Conservation (phyloP, 768 basidiomycete species). For the Mycena latifolia region DNA sequence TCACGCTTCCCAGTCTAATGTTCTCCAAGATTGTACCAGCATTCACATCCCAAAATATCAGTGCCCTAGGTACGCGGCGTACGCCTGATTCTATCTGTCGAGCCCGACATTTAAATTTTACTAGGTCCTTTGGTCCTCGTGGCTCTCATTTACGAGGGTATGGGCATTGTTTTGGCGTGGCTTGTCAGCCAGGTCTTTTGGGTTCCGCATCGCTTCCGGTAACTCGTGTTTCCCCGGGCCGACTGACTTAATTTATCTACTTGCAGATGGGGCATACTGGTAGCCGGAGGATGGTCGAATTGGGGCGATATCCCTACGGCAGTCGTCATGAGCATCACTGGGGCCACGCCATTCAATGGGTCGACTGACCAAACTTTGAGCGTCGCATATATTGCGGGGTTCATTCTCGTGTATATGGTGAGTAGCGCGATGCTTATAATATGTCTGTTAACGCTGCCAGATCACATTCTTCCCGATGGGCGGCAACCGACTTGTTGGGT, state of each 20-base stretch:
- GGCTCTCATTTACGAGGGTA: conserved; percentile 66
- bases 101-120: background rate
- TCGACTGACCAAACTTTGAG: conserved; percentile 70
- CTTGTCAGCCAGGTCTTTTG: conserved; percentile 72
- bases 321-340: conserved; percentile 73
- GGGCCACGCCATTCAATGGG: conserved; percentile 70
- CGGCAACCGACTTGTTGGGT: conserved; percentile 63
- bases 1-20: conserved; percentile 60
- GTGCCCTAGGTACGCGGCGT: conserved; percentile 48
- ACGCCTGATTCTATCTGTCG: conserved; percentile 1
- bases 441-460: conserved; percentile 45
- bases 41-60: conserved; percentile 58
- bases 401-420: conserved; percentile 72
- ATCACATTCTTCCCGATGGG: conserved; percentile 77
- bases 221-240: conserved; percentile 37
- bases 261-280: conserved; percentile 64
- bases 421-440: conserved; percentile 31
- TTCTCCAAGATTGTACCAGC: conserved; percentile 66
- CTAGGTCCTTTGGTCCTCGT: conserved; percentile 74
- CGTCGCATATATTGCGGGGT: conserved; percentile 75
- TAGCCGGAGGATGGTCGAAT: conserved; percentile 79
- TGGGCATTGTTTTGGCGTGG: conserved; percentile 69
- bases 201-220: conserved; percentile 83
- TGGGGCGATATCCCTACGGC: conserved; percentile 79
- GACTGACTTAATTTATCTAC: background rate